Evolutionary conservation across 441 rosid species (phyloP).

Genomic region (Corymbia citriodora): DNA sequence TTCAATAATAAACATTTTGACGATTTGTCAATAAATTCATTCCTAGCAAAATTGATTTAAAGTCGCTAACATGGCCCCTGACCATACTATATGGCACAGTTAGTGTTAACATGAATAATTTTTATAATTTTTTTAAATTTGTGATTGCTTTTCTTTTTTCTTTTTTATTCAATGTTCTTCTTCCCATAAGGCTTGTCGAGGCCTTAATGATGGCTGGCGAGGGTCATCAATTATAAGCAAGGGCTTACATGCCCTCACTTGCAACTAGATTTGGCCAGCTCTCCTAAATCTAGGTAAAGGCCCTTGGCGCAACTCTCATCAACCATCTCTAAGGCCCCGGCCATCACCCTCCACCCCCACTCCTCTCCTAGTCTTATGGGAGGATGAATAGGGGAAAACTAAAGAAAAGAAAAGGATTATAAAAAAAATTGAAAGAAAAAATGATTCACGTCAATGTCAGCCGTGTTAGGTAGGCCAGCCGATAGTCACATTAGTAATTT

Average conservation of each 20-base stretch:
- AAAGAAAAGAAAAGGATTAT: neutral
- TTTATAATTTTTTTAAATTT: no score
- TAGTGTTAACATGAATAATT: neutral
- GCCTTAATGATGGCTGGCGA: rapidly evolving
- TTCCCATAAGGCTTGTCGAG: neutral
- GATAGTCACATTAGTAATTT: rapidly evolving
- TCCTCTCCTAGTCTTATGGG: neutral
- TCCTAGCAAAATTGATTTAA: neutral
- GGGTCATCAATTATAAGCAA: neutral
- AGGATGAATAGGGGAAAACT: neutral
- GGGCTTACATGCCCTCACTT: neutral
- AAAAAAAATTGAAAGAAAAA: no score
- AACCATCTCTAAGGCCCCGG: neutral
- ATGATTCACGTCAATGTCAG: rapidly evolving
- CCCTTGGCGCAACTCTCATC: neutral
- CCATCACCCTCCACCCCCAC: no score
- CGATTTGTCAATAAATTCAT: no score
- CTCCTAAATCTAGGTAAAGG: neutral
- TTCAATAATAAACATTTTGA: no score
- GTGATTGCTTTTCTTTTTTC: no score
- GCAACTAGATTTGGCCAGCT: neutral
- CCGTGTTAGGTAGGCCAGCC: rapidly evolving
- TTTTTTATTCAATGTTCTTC: neutral
- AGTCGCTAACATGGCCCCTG: neutral
- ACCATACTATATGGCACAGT: neutral